Conservation (phyloP, 805 yeast species). For the Teunomyces panamensis region DNA sequence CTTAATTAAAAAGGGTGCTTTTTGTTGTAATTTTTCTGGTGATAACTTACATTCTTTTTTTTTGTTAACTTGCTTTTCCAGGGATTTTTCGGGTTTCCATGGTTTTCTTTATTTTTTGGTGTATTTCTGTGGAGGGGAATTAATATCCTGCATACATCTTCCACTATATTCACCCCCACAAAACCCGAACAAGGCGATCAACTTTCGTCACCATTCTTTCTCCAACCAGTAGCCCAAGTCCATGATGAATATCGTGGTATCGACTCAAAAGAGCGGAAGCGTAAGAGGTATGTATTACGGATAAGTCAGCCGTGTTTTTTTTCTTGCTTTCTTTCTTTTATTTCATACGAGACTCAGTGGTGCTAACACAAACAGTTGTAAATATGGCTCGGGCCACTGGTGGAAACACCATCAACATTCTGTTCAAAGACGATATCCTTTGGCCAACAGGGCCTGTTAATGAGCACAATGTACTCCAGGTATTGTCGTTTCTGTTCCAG, state of each 20-base stretch:
- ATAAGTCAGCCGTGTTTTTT: background rate
- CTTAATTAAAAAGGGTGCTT: background rate
- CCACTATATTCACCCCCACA: conserved; percentile 1
- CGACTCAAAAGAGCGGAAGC: conserved; percentile 13
- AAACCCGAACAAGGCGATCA: background rate
- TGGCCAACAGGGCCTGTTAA: conserved; percentile 10
- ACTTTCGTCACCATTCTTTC: background rate
- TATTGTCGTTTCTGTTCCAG: conserved; percentile 18
- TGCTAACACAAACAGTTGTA: conserved; percentile 17
- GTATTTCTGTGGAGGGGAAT: too few relatives aligned
- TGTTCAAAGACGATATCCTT: conserved; percentile 16
- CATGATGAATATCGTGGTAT: conserved; percentile 13
- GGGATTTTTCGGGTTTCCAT: too few relatives aligned
- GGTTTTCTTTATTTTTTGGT: too few relatives aligned
- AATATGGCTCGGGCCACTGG: conserved; percentile 11
- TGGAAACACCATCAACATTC: conserved; percentile 7
- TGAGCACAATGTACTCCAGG: conserved; percentile 19
- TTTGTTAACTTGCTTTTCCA: too few relatives aligned
- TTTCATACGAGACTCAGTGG: background rate
- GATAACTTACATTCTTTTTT: too few relatives aligned
- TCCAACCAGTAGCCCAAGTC: conserved; percentile 1
- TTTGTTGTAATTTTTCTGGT: background rate
- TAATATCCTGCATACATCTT: background rate
- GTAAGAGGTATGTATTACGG: conserved; percentile 14
- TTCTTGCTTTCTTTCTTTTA: too few relatives aligned